Conservation (phyloP, 768 basidiomycete species). For the Hortiboletus campestris region DNA sequence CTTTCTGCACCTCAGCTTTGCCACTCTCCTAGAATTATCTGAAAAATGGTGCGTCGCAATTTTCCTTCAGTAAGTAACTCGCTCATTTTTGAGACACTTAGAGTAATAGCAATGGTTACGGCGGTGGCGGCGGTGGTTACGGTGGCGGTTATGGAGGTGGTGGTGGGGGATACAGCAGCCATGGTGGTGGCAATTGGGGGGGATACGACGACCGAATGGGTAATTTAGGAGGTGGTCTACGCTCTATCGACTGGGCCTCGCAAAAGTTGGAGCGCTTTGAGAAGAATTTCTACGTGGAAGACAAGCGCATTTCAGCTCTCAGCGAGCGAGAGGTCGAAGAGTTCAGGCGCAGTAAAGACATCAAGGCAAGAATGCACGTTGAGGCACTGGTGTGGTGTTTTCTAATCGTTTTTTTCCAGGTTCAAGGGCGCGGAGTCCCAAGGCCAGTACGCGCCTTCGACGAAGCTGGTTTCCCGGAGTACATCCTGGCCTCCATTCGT, state of each 20-base stretch:
- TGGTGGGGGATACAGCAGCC: conserved; percentile 23
- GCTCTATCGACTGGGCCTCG: conserved; percentile 79
- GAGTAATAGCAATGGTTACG: conserved; percentile 35
- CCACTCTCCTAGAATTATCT: background rate
- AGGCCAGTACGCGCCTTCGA: conserved; percentile 90
- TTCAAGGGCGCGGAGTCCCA: conserved; percentile 86
- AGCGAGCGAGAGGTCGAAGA: conserved; percentile 87
- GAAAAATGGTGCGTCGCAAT: conserved; percentile 20
- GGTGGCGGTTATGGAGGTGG: conserved; percentile 27
- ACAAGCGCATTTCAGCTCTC: conserved; percentile 74
- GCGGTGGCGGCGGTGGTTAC: conserved; percentile 34
- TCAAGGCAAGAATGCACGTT: conserved; percentile 55
- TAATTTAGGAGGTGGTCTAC: conserved; percentile 77
- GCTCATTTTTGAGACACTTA: conserved; percentile 8
- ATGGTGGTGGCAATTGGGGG: conserved; percentile 33
- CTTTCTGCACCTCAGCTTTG: background rate
- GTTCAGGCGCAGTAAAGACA: conserved; percentile 80
- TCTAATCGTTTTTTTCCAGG: conserved; percentile 41
- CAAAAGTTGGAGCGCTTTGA: conserved; percentile 83
- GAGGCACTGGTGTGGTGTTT: background rate
- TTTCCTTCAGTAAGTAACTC: rapidly evolving
- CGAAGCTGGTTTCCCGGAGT: conserved; percentile 95
- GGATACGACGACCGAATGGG: conserved; percentile 67
- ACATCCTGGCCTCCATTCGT: conserved; percentile 89
- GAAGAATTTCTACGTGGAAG: conserved; percentile 97